Conservation (phyloP, 108 stramenopile species). For the Seminavis robusta region DNA sequence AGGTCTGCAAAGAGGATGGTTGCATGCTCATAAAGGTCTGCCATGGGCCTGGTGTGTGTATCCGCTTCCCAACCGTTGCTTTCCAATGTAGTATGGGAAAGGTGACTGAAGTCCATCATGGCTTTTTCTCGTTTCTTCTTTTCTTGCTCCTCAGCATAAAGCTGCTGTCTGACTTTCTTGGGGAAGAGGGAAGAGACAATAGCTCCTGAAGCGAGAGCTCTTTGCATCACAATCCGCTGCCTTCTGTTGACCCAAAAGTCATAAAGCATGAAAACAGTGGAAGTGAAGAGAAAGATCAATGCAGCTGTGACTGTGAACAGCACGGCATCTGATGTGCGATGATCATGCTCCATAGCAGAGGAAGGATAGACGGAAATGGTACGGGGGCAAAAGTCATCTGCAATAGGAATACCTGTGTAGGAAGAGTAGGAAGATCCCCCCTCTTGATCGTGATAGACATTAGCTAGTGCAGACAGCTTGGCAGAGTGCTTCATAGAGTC, state of each 20-base stretch:
- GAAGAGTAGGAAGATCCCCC: not conserved
- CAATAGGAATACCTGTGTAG: slow-evolving; percentile 17
- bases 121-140: not conserved
- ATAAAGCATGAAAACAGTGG: slow-evolving; percentile 12
- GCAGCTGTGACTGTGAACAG: slow-evolving; percentile 16
- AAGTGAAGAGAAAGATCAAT: slow-evolving; percentile 32
- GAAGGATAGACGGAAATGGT: slow-evolving; percentile 44
- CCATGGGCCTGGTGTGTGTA: too few species aligned
- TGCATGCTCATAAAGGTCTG: too few species aligned
- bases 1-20: too few species aligned
- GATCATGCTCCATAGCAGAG: slow-evolving; percentile 25
- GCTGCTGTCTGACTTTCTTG: slow-evolving; percentile 12
- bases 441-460: not conserved
- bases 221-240: slow-evolving; percentile 17
- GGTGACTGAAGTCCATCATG: too few species aligned
- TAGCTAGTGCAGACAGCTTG: not conserved
- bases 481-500: slow-evolving; percentile 2
- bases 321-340: slow-evolving; percentile 17
- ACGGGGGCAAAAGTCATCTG: slow-evolving; percentile 25
- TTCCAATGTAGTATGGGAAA: too few species aligned
- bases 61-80: too few species aligned
- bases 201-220: slow-evolving; percentile 5
- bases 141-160: not conserved
- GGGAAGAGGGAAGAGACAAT: slow-evolving; percentile 33
- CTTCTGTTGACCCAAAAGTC: slow-evolving; percentile 15